Evolutionary conservation across 805 yeast genomes (phyloP).

Genomic region (Starmerella davenportii): DNA sequence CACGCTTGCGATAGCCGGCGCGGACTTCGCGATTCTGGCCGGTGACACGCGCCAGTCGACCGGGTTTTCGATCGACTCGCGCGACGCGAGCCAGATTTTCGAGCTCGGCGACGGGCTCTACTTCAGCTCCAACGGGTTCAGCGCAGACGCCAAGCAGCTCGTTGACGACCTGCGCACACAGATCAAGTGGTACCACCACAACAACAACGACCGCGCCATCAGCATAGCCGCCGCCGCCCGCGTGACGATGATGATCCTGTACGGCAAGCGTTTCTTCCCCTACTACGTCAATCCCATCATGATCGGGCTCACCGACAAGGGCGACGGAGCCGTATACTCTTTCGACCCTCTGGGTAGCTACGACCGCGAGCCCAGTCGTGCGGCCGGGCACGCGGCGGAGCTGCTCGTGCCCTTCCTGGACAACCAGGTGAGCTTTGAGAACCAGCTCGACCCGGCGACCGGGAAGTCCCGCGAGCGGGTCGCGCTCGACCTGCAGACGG

Average conservation of each 20-base stretch:
- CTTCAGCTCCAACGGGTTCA: constrained; percentile 87
- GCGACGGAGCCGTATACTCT: constrained; percentile 87
- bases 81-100: constrained; percentile 80
- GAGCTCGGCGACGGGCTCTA: constrained; percentile 74
- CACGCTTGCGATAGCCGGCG: constrained; percentile 91
- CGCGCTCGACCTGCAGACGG: constrained; percentile 66
- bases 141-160: constrained; percentile 84
- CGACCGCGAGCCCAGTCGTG: constrained; percentile 92
- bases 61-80: constrained; percentile 83
- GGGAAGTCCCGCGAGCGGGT: constrained; percentile 42
- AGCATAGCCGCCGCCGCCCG: constrained; percentile 66
- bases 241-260: constrained; percentile 70
- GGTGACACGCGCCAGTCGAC: constrained; percentile 96
- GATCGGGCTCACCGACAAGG: constrained; percentile 83
- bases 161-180: constrained; percentile 42
- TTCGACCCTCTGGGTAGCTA: constrained; percentile 97
- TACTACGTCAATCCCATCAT: constrained; percentile 88
- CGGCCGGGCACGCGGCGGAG: constrained; percentile 94
- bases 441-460: constrained; percentile 69
- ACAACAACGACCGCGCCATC: constrained; percentile 54
- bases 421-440: constrained; percentile 89
- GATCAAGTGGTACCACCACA: constrained; percentile 76
- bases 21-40: constrained; percentile 89
- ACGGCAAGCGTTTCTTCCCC: constrained; percentile 90
- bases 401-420: constrained; percentile 95